Base-by-base conservation (phyloP, 1,284 basidiomycete species). In the Irpex sp. region DNA sequence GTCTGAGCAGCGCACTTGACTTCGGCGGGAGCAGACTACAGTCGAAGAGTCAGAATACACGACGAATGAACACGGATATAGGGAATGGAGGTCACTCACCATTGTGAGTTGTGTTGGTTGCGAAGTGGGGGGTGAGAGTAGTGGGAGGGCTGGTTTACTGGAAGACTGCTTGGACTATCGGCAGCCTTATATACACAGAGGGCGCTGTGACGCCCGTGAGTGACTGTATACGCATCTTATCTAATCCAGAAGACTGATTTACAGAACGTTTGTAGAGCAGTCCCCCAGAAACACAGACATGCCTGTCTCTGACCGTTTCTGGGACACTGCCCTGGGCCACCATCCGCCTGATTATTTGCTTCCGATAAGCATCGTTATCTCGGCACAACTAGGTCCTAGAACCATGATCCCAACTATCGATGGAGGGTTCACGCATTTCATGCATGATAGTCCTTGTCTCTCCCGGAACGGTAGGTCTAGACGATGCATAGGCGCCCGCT, bases 1-100 rank as follows among this genome's bases (percentile, higher is more conserved):
- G 71, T 67, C 67, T 13, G 21, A 17, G 54, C 54, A 36, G 54
- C 54, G 54, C 70, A 72, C 68, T 73, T 71, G 21, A 71, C 70
- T 62, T 71, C 65, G 63, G 66, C 61, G 66, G 69, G 68, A 60
- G 64, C 58, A 47, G 61, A 59, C 62, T 69, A 59, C 4, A 36
- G n/a, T 17, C 7, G 21, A 17, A n/a, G 58, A 8, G 13, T 48
- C 47, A 13, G 48, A 52, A 5, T n/a, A 38, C 54, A 40, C 15
- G 40, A 15, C 15, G 40, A 44, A 15, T 44, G 15, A 31, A 34
- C 8, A 21, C 15, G 36, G 34, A 34, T 9, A 9, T 8, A 34
- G 54, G 11, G 2, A 17, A 34, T 2, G 34, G 21, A 11, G 9
- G 34, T 31, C 7, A 36, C 62, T 59, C 57, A 63, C 62, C 62